phyloP scores from a whole-genome alignment of 2,329 filamentous ascomycete genomes.

The Alternaria triticimaculans region DNA sequence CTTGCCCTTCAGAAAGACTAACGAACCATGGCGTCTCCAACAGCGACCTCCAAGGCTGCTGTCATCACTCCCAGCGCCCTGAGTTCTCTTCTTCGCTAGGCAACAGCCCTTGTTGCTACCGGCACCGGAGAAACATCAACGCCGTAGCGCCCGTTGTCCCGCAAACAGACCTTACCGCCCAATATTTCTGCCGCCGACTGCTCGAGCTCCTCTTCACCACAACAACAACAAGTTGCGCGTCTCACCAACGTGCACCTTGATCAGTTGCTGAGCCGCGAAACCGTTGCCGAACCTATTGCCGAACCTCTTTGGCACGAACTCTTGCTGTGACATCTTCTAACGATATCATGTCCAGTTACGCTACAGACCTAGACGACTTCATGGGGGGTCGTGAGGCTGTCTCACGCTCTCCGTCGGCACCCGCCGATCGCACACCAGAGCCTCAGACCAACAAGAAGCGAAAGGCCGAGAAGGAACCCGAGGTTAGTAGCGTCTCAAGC shows the following conservation, averaged over 20 bases:
- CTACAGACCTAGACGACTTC: constrained; percentile 17
- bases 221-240: constrained; percentile 5
- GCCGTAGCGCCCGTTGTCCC: constrained; percentile 17
- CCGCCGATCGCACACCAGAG: constrained; percentile 7
- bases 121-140: constrained; percentile 15
- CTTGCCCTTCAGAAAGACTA: constrained; percentile 41
- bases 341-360: neutral
- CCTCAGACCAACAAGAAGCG: constrained; percentile 31
- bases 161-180: constrained; percentile 23
- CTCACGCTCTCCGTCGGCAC: constrained; percentile 6
- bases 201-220: constrained; percentile 11
- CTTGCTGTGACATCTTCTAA: neutral
- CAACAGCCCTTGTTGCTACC: constrained; percentile 1
- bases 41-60: constrained; percentile 25
- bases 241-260: constrained; percentile 7
- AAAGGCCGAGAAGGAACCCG: constrained; percentile 25
- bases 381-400: constrained; percentile 9
- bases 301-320: neutral
- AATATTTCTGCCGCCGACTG: constrained; percentile 31
- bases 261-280: neutral
- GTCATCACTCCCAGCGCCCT: constrained; percentile 16
- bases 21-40: constrained; percentile 31
- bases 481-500: constrained; percentile 22
- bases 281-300: neutral
- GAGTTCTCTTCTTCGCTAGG: constrained; percentile 2